Evolutionary conservation across 129 eudicot genomes (phyloP).

Genomic region (Arctium lappa): DNA sequence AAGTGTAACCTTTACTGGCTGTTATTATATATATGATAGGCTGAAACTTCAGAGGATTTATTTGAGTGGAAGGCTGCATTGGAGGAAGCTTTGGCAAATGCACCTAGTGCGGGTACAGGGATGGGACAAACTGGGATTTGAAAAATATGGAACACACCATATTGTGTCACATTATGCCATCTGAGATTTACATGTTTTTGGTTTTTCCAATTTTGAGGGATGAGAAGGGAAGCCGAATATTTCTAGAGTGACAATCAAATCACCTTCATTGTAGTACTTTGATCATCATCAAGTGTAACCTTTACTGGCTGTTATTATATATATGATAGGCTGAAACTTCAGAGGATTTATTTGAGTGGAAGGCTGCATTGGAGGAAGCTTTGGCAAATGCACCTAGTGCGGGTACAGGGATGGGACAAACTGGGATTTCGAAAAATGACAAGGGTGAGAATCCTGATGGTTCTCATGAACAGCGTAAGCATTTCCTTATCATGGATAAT

Average conservation of each 20-base stretch:
- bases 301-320: slow-evolving; percentile 2
- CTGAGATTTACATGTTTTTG: neutral
- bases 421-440: slow-evolving; percentile 58
- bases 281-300: neutral
- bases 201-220: neutral
- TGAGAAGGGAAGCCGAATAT: neutral
- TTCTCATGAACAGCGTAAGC: slow-evolving; percentile 61
- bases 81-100: slow-evolving; percentile 85
- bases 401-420: slow-evolving; percentile 53
- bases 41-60: slow-evolving; percentile 86
- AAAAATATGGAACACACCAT: slow-evolving; percentile 16
- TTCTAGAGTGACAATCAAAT: neutral
- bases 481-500: slow-evolving; percentile 4
- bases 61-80: slow-evolving; percentile 85
- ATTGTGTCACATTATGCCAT: neutral
- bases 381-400: slow-evolving; percentile 79
- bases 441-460: slow-evolving; percentile 56
- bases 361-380: slow-evolving; percentile 87
- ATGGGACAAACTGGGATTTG: slow-evolving; percentile 66
- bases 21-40: slow-evolving; percentile 57
- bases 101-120: slow-evolving; percentile 59
- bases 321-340: slow-evolving; percentile 75
- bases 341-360: slow-evolving; percentile 87
- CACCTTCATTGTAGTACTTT: neutral
- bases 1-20: neutral